Conservation (phyloP, 2,329 filamentous ascomycete species). For the Tolypocladium inflatum region DNA sequence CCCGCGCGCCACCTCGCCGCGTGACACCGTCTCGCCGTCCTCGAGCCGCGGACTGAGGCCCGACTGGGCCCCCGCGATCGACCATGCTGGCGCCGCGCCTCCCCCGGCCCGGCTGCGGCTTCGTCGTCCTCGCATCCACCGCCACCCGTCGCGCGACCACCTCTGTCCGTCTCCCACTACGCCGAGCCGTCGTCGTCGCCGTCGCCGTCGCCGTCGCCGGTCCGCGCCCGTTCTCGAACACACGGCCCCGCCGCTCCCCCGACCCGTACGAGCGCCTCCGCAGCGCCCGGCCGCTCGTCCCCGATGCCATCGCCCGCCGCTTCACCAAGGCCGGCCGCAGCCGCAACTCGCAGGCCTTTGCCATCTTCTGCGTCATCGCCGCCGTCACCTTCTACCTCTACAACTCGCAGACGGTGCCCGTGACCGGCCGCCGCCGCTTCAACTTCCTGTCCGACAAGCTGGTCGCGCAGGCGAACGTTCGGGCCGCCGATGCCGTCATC, state of each 20-base stretch:
- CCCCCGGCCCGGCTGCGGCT: neutral
- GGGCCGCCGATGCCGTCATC: conserved; percentile 32
- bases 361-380: conserved; percentile 29
- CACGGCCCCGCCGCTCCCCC: conserved; percentile 7
- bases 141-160: neutral
- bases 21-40: neutral
- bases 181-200: neutral
- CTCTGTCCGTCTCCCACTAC: neutral
- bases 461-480: conserved; percentile 33
- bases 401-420: conserved; percentile 64
- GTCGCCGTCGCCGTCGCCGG: neutral
- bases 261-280: conserved; percentile 16
- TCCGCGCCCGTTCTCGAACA: conserved; percentile 14
- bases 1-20: neutral
- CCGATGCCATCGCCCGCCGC: conserved; percentile 13
- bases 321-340: conserved; percentile 17
- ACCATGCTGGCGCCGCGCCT: neutral
- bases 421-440: conserved; percentile 64
- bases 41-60: neutral
- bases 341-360: conserved; percentile 24
- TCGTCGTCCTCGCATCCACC: neutral
- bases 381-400: conserved; percentile 52
- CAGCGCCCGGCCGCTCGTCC: conserved; percentile 21
- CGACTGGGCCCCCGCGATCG: neutral
- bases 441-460: conserved; percentile 52